Percentiles rank a stretch among this genome's conserved stretches.
phyloP scores from a whole-genome alignment of 2,329 filamentous ascomycete species.

The Trichoderma sp. region DNA sequence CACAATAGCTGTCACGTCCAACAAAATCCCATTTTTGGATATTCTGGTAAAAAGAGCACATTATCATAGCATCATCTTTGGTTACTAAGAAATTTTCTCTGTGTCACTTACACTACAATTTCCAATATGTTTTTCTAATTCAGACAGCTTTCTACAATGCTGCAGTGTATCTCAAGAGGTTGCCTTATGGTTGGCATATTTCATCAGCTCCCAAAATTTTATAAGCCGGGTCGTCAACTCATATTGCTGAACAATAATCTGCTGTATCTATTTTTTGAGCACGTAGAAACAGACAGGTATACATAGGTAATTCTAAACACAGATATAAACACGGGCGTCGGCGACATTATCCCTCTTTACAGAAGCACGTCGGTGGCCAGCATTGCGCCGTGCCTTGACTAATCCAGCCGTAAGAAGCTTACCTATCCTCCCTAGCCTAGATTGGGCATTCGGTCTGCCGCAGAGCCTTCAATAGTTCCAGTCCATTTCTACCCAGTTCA shows the following conservation, averaged over 20 bases:
- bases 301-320: neutral
- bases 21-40: neutral
- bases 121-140: neutral
- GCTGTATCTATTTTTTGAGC: neutral
- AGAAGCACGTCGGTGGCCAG: slow-evolving; percentile 5
- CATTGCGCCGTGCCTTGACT: neutral
- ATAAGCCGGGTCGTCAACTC: neutral
- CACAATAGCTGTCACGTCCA: neutral
- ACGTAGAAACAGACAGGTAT: neutral
- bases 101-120: neutral
- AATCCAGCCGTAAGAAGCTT: neutral
- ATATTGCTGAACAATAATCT: neutral
- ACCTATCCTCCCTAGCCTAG: neutral
- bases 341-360: neutral
- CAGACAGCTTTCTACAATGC: neutral
- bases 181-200: neutral
- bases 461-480: neutral
- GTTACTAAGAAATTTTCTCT: neutral
- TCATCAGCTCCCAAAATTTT: neutral
- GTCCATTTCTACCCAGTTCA: neutral
- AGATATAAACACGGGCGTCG: neutral
- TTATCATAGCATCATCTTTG: neutral
- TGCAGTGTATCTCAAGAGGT: neutral
- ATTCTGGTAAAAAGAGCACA: neutral
- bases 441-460: neutral